Evolutionary conservation across 371 early-diverging fungal species (phyloP).

Genomic region (Syncephalastrum racemosum): DNA sequence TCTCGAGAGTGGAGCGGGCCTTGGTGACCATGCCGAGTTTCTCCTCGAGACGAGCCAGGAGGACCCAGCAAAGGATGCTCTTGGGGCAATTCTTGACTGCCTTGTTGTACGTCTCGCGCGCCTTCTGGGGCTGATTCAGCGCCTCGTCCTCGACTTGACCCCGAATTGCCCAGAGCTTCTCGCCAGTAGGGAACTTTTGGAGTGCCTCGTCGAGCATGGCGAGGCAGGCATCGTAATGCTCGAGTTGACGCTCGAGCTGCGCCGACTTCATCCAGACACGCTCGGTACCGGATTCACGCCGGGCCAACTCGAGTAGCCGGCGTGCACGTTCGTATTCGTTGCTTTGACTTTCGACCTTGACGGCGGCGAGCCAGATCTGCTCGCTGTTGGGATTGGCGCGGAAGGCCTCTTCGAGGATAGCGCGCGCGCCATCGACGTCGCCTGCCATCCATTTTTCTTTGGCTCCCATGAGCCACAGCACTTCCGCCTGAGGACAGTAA

Average conservation of each 20-base stretch:
- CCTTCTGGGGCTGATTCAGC: slow-evolving; percentile 57
- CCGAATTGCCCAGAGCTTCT: slow-evolving; percentile 93
- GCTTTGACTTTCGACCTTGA: slow-evolving; percentile 91
- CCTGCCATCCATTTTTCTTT: slow-evolving; percentile 93
- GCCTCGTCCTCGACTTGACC: slow-evolving; percentile 73
- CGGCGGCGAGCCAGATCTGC: slow-evolving; percentile 94
- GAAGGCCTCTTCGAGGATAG: slow-evolving; percentile 85
- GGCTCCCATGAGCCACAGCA: slow-evolving; percentile 96
- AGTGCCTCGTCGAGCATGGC: slow-evolving; percentile 72
- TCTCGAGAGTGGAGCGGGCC: slow-evolving; percentile 86
- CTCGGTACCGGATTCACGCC: slow-evolving; percentile 68
- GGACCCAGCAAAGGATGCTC: slow-evolving; percentile 79
- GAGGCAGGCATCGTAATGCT: slow-evolving; percentile 65
- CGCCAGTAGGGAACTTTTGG: slow-evolving; percentile 70
- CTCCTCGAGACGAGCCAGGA: slow-evolving; percentile 79
- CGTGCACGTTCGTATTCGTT: slow-evolving; percentile 83
- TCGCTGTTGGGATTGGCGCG: slow-evolving; percentile 90
- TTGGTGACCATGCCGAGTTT: slow-evolving; percentile 70
- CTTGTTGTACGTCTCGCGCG: slow-evolving; percentile 73
- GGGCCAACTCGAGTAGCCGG: slow-evolving; percentile 72
- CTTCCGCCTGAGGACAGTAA: slow-evolving; percentile 91
- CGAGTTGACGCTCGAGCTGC: slow-evolving; percentile 81
- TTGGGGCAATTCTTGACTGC: slow-evolving; percentile 83
- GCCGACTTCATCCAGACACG: slow-evolving; percentile 96
- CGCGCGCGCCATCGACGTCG: slow-evolving; percentile 85